Evolutionary conservation across 2,329 filamentous ascomycete species (phyloP).

Genomic region (Cercospora brassicicola): DNA sequence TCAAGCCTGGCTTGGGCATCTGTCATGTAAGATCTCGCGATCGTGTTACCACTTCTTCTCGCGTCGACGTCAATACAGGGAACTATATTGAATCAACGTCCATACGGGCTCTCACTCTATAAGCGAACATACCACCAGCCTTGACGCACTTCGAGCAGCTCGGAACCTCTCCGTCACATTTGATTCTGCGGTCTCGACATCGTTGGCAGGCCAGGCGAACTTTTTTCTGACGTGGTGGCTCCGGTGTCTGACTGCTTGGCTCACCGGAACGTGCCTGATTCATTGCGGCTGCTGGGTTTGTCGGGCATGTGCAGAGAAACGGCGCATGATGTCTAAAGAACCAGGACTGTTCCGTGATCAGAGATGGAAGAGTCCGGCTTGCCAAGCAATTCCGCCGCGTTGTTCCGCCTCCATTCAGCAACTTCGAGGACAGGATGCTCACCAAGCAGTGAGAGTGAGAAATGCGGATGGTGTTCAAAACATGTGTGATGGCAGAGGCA

Average conservation of each 20-base stretch:
- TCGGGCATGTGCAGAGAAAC: not conserved
- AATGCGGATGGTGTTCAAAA: too few species aligned
- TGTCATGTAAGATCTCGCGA: not conserved
- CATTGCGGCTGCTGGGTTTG: not conserved
- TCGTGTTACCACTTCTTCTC: not conserved
- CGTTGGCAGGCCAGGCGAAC: conserved; percentile 11
- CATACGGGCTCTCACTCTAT: too few species aligned
- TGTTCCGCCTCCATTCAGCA: not conserved
- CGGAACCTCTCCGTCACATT: conserved; percentile 11
- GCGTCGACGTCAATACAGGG: conserved; percentile 7
- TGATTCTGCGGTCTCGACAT: conserved; percentile 14
- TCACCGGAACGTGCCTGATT: not conserved
- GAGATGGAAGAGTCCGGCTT: not conserved
- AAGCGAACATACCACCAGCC: not conserved
- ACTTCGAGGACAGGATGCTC: not conserved
- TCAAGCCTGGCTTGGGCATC: conserved; percentile 6
- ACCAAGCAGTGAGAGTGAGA: too few species aligned
- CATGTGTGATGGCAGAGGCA: too few species aligned
- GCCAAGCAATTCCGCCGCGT: not conserved
- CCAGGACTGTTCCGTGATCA: not conserved
- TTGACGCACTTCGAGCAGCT: conserved; percentile 14
- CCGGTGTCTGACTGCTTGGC: not conserved
- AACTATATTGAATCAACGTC: not conserved
- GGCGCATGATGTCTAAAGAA: not conserved
- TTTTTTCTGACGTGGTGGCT: not conserved